Base-by-base conservation (phyloP, 345 rosid species). In the Hypericum androsaemum region DNA sequence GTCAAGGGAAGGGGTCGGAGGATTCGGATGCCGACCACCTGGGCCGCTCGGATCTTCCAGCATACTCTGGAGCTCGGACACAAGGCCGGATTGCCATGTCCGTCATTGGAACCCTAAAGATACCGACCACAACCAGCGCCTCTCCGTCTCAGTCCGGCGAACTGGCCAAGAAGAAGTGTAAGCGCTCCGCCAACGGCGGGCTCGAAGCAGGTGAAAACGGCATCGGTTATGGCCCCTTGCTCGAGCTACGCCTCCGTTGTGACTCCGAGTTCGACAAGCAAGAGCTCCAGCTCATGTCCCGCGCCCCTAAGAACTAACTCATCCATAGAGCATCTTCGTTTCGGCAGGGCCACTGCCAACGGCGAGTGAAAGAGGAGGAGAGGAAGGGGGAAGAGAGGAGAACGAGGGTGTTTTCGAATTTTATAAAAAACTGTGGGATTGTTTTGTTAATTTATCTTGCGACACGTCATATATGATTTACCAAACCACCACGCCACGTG, bases 11-110 rank as follows among this genome's bases (percentile, higher is more conserved):
- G 97, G 22, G 95, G 95, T 6, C 65, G 95, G 74, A 81, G 97
- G 81, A 83, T 89, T 74, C 84, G 97, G 61, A 89, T 89, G 86
- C 97, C 97, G 0, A 87, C 95, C 64, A 74, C 95, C 13, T 85
- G 95, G 60, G 97, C 97, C 3, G 95, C 97, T 37, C 69, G 97
- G 73, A 81, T 89, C 51, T 86, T 89, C 51, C 97, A 89, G 37
- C 44, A 86, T 48, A 89, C 97, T 3, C 69, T 95, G 17, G 97
- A 89, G 64, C 70, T 89, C 1, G 95, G 95, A 7, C 95, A 86
- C 63, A 89, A 78, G 59, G 85, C 95, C 11, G 97, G 85, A 83
- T 88, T 12, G 97, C 97, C 60, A 83, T 83, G 89, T 85, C 92
- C 17, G 89, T 88, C 5, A 86, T 79, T 53, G 97, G 97, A 41